phyloP scores from a whole-genome alignment of 164 flowering plant genomes.

The Vitis riparia region DNA sequence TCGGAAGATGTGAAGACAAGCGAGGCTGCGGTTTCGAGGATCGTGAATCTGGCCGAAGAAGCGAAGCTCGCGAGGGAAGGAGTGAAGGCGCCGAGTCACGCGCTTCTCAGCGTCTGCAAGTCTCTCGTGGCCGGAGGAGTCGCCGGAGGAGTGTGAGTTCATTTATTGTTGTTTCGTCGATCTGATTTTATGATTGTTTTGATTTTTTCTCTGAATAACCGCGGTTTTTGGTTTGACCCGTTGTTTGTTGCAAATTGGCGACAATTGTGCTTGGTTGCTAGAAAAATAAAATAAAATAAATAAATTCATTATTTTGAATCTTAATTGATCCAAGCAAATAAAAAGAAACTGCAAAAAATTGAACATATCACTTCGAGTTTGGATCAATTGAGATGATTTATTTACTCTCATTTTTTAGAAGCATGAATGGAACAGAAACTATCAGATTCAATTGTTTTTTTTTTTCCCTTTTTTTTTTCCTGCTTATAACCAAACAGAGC shows the following conservation, averaged over 20 bases:
- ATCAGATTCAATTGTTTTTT: too few relatives aligned
- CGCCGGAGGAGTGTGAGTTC: conserved; percentile 92
- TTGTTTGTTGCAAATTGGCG: not conserved
- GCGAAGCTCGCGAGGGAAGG: conserved; percentile 85
- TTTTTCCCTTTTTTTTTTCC: too few relatives aligned
- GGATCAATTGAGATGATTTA: too few relatives aligned
- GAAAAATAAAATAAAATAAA: too few relatives aligned
- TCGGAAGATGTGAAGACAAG: conserved; percentile 61
- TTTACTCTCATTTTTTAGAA: too few relatives aligned
- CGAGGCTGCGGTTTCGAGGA: conserved; percentile 79
- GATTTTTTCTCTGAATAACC: conserved; percentile 26
- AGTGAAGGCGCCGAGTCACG: conserved; percentile 67
- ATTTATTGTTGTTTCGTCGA: not conserved
- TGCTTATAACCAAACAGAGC: too few relatives aligned
- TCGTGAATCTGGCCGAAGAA: conserved; percentile 92
- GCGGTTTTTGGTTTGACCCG: conserved; percentile 64
- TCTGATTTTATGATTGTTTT: not conserved
- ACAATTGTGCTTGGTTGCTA: too few relatives aligned
- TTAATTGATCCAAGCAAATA: too few relatives aligned
- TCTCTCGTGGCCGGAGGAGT: conserved; percentile 95
- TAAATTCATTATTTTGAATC: too few relatives aligned
- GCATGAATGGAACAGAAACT: too few relatives aligned
- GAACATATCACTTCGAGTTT: too few relatives aligned
- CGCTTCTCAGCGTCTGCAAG: conserved; percentile 66
- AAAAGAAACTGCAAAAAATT: too few relatives aligned